Percentiles rank a stretch among this genome's conserved stretches.
These are phyloP conservation scores for Coemansia aciculifera DNA, from an alignment of 192 early-diverging fungal species.

Conservation along the genomic window DNA sequence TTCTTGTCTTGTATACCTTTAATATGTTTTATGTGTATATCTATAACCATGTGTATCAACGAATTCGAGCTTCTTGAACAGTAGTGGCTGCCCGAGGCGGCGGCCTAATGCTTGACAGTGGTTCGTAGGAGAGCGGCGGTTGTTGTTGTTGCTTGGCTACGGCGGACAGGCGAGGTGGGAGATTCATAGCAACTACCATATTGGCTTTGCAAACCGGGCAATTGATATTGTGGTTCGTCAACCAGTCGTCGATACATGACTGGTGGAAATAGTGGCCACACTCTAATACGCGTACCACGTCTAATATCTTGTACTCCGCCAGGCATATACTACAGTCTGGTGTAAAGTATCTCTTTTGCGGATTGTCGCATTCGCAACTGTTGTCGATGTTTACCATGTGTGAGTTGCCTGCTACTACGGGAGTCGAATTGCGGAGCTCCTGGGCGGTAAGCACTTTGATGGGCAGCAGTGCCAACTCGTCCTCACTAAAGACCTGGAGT, in stretches of 20 bases:
- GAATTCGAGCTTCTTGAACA: neutral
- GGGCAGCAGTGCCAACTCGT: slow-evolving; percentile 12
- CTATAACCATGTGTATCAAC: neutral
- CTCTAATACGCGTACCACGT: slow-evolving; percentile 10
- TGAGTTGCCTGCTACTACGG: neutral
- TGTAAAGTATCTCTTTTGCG: slow-evolving; percentile 11
- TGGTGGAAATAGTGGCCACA: slow-evolving; percentile 64
- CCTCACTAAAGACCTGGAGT: slow-evolving; percentile 7
- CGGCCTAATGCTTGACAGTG: neutral
- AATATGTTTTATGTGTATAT: neutral
- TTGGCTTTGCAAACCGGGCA: slow-evolving; percentile 32
- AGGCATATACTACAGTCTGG: slow-evolving; percentile 25
- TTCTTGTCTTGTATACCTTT: too few relatives aligned
- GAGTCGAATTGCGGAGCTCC: neutral
- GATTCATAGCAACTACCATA: slow-evolving; percentile 16
- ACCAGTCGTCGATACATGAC: slow-evolving; percentile 59
- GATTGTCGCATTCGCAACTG: neutral
- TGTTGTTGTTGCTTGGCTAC: neutral
- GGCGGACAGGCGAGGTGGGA: slow-evolving; percentile 5
- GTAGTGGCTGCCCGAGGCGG: neutral
- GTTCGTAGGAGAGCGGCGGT: neutral
- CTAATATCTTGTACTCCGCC: slow-evolving; percentile 7
- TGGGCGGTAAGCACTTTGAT: slow-evolving; percentile 10
- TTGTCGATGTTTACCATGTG: neutral
- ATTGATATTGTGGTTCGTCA: slow-evolving; percentile 20